Percentiles rank a stretch among this genome's conserved stretches.
Conservation (phyloP, 169 alveolate genomes). For the Eimeria praecox region DNA sequence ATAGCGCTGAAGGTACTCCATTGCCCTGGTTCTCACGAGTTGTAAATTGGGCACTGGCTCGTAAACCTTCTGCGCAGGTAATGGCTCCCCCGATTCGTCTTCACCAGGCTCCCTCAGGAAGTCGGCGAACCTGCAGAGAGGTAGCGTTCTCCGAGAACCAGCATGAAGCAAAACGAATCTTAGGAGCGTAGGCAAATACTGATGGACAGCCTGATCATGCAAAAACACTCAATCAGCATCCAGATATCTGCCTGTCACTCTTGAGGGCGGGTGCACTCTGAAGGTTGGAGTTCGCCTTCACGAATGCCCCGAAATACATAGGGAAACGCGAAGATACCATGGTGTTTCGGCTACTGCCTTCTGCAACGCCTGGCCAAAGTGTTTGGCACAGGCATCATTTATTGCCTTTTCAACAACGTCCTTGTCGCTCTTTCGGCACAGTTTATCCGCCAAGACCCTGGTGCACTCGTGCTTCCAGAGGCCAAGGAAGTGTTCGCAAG, state of each 20-base stretch:
- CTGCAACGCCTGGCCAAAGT: conserved; percentile 89
- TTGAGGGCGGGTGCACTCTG: not conserved
- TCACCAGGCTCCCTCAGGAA: conserved; percentile 90
- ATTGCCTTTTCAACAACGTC: conserved; percentile 87
- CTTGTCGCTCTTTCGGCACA: conserved; percentile 95
- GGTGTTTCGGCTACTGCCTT: conserved; percentile 43
- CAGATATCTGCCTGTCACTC: not conserved
- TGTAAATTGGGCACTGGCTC: conserved; percentile 84
- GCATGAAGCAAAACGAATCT: not conserved
- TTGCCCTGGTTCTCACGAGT: conserved; percentile 89
- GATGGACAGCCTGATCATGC: not conserved
- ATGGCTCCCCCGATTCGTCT: conserved; percentile 91
- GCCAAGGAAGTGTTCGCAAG: conserved; percentile 85
- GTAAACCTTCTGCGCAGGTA: conserved; percentile 92
- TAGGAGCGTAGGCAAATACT: not conserved
- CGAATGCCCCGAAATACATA: conserved; percentile 90
- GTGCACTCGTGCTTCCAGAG: conserved; percentile 98
- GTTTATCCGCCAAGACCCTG: conserved; percentile 97
- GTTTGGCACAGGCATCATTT: conserved; percentile 88
- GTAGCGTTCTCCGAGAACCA: conserved; percentile 24
- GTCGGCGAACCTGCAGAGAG: conserved; percentile 86
- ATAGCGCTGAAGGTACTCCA: conserved; percentile 92
- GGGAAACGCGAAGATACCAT: conserved; percentile 82
- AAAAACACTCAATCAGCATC: not conserved
- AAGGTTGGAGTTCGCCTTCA: conserved; percentile 84